Evolutionary conservation across 129 eudicot genomes (phyloP), one percentile per base, ranked within the genome.

Genomic region (Centaurea solstitialis): DNA sequence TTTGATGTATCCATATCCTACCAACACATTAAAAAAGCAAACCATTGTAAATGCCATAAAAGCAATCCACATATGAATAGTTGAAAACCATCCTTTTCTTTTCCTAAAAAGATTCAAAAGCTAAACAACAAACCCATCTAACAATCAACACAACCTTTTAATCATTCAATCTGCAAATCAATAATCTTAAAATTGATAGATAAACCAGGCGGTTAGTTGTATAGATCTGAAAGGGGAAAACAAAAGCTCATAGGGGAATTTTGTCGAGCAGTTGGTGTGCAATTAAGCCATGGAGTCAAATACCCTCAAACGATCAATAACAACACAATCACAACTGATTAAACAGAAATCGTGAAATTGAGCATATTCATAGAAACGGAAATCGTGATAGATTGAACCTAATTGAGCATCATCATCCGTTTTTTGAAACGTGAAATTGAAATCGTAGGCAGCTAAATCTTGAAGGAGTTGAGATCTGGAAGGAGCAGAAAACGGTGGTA

Each of bases 1-100:
- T 89, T 92, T 75, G 98, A 89, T 20, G 91, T 88, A 79, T 94
- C 99, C 99, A 92, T 94, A 15, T 81, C 80, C 83, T 87, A 70
- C 33, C 78, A 41, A 81, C 73, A 64, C 12, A 73, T 21, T n/a
- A n/a, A 13, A 4, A 71, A 39, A 37, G n/a, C n/a, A n/a, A n/a
- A n/a, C n/a, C n/a, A n/a, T n/a, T n/a, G n/a, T n/a, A n/a, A n/a
- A n/a, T n/a, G n/a, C n/a, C n/a, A n/a, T n/a, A n/a, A n/a, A n/a
- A n/a, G n/a, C n/a, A n/a, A n/a, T n/a, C 53, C 53, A 9, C 53
- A 43, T 43, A 43, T 7, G 17, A 43, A 43, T 15, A n/a, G n/a
- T n/a, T n/a, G n/a, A n/a, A n/a, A n/a, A 43, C 53, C 17, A 43
- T 0, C 7, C 3, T 43, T 43, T 43, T 10, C 53, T 43, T 43